phyloP scores from a whole-genome alignment of 192 early-diverging fungal genomes.

The Geosiphon pyriformis region DNA sequence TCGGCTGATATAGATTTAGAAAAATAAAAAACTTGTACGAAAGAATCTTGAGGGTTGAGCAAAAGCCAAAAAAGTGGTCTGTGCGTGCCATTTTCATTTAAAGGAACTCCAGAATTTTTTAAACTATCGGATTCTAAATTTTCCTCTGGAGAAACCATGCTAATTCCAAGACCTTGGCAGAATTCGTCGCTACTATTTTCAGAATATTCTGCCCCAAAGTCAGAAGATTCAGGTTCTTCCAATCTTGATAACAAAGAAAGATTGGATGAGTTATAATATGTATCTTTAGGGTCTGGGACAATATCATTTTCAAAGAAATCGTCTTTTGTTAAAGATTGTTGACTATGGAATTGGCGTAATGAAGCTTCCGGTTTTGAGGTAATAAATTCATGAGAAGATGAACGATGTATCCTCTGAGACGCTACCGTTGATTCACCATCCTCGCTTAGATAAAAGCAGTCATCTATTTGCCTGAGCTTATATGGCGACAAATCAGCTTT shows the following conservation, averaged over 20 bases:
- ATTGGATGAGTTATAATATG: too few relatives aligned
- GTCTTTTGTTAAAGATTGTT: too few relatives aligned
- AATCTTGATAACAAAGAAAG: not conserved
- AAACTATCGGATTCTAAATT: not conserved
- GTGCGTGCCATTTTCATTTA: not conserved
- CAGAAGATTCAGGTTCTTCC: not conserved
- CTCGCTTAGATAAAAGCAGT: slow-evolving; percentile 49
- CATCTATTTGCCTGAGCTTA: slow-evolving; percentile 42
- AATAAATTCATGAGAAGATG: too few relatives aligned
- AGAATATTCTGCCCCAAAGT: not conserved
- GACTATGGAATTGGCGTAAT: too few relatives aligned
- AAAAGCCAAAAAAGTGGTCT: slow-evolving; percentile 62
- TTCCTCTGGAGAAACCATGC: slow-evolving; percentile 25
- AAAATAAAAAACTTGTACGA: slow-evolving; percentile 63
- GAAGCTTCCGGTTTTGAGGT: not conserved
- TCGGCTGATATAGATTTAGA: slow-evolving; percentile 53
- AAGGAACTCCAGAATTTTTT: not conserved
- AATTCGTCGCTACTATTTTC: slow-evolving; percentile 35
- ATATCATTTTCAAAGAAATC: not conserved
- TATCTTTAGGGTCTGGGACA: not conserved
- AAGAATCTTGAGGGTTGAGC: slow-evolving; percentile 43
- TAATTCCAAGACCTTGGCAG: slow-evolving; percentile 50
- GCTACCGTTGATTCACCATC: slow-evolving; percentile 1
- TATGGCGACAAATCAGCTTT: slow-evolving; percentile 42
- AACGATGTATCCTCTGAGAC: not conserved